These are phyloP conservation scores for Phialocephala sp. DNA, from an alignment of 2,329 filamentous ascomycete species.

Conservation along the genomic window DNA sequence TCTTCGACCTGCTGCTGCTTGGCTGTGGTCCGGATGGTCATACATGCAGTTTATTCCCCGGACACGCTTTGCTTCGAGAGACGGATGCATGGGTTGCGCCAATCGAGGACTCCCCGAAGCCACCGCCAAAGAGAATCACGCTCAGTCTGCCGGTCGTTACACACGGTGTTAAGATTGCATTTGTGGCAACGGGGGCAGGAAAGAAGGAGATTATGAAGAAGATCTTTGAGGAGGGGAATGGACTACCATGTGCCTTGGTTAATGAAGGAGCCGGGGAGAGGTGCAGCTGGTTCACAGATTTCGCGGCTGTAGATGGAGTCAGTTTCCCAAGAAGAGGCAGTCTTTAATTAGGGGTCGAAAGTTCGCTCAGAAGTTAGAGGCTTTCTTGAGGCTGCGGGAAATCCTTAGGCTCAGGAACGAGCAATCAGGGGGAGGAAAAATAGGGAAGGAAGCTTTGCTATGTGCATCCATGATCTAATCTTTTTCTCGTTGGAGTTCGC, in stretches of 20 bases:
- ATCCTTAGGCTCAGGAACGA: neutral
- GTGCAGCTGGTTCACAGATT: constrained; percentile 95
- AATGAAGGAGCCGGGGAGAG: constrained; percentile 85
- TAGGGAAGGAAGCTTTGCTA: neutral
- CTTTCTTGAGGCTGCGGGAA: neutral
- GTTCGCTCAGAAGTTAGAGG: neutral
- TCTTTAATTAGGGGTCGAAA: constrained; percentile 48
- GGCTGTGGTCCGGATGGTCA: constrained; percentile 96
- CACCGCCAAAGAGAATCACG: constrained; percentile 87
- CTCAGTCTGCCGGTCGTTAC: constrained; percentile 89
- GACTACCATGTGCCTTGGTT: constrained; percentile 84
- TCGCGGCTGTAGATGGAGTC: constrained; percentile 83
- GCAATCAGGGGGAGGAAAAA: neutral
- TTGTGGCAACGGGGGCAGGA: constrained; percentile 85
- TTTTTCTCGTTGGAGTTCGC: constrained; percentile 24
- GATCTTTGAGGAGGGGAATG: constrained; percentile 80
- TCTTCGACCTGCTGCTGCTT: constrained; percentile 92
- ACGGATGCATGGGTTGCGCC: constrained; percentile 89
- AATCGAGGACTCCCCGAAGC: constrained; percentile 94
- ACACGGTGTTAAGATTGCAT: constrained; percentile 84
- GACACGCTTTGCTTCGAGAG: constrained; percentile 85
- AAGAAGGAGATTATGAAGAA: constrained; percentile 93
- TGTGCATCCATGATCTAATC: constrained; percentile 7
- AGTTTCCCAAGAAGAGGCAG: constrained; percentile 78
- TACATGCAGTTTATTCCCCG: constrained; percentile 95